phyloP scores from a whole-genome alignment of 352 stramenopile species.

The Globisporangium paroecandrum region DNA sequence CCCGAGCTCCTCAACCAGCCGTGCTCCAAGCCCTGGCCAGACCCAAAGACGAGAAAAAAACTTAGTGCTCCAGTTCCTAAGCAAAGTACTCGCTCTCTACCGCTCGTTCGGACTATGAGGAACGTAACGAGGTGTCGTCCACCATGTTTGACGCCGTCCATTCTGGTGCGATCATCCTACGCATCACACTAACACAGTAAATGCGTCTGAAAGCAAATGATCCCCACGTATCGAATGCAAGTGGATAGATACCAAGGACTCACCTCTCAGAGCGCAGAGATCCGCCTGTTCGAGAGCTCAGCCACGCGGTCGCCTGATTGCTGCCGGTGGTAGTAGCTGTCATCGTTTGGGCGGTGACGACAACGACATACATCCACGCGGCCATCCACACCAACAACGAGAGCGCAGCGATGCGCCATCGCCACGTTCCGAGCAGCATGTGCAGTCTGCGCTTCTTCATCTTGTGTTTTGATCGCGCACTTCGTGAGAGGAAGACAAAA shows the following conservation, averaged over 20 bases:
- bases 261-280: conserved; percentile 10
- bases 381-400: neutral
- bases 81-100: neutral
- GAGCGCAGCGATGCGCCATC: neutral
- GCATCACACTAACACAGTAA: neutral
- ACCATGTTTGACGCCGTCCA: conserved; percentile 7
- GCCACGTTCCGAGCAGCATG: too few relatives aligned
- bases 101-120: conserved; percentile 3
- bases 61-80: neutral
- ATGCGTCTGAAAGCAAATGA: neutral
- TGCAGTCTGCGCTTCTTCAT: neutral
- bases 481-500: neutral
- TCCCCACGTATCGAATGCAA: neutral
- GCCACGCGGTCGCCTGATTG: neutral
- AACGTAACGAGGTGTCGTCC: conserved; percentile 7
- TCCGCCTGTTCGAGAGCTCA: conserved; percentile 9
- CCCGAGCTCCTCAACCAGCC: neutral
- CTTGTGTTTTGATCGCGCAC: neutral
- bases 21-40: neutral
- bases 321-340: neutral
- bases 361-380: neutral
- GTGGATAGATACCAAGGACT: neutral
- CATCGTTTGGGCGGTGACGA: neutral
- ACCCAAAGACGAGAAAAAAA: neutral
- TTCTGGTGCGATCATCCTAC: conserved; percentile 7